Conservation (phyloP, 257 asterid species). For the Nyctanthes arbortristis region DNA sequence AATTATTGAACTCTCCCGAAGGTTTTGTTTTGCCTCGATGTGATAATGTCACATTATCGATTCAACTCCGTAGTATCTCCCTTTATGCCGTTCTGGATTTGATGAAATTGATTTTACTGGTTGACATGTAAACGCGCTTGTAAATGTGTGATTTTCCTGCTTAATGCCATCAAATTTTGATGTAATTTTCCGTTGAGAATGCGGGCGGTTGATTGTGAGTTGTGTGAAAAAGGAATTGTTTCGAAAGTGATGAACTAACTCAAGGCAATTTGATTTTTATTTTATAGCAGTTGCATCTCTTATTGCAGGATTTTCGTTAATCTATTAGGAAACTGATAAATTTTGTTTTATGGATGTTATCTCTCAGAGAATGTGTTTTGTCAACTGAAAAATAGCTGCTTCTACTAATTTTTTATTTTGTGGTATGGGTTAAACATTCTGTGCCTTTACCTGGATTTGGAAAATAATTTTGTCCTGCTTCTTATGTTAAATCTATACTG, state of each 20-base stretch:
- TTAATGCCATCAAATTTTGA: too few relatives aligned
- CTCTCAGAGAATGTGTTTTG: background rate
- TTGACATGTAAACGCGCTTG: background rate
- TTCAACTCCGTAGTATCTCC: background rate
- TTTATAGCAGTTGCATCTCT: background rate
- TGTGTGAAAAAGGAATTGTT: background rate
- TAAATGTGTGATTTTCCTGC: background rate
- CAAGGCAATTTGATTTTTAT: background rate
- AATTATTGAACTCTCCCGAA: slow-evolving; percentile 88
- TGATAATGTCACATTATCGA: background rate
- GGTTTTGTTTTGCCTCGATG: slow-evolving; percentile 40
- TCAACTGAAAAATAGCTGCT: background rate
- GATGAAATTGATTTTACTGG: background rate
- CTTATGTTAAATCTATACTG: background rate
- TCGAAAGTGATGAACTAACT: too few relatives aligned
- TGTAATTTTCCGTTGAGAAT: background rate
- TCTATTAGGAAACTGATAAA: background rate
- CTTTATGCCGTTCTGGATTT: background rate
- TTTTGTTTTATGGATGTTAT: background rate
- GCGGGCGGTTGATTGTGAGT: background rate
- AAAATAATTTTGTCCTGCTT: background rate
- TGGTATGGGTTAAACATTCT: background rate
- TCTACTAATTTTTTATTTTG: background rate
- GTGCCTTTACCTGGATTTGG: background rate
- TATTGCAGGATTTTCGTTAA: background rate